Evolutionary conservation across 257 asterid genomes (phyloP), one percentile per base, ranked within the genome.

Genomic region (Linderniella brevidens): DNA sequence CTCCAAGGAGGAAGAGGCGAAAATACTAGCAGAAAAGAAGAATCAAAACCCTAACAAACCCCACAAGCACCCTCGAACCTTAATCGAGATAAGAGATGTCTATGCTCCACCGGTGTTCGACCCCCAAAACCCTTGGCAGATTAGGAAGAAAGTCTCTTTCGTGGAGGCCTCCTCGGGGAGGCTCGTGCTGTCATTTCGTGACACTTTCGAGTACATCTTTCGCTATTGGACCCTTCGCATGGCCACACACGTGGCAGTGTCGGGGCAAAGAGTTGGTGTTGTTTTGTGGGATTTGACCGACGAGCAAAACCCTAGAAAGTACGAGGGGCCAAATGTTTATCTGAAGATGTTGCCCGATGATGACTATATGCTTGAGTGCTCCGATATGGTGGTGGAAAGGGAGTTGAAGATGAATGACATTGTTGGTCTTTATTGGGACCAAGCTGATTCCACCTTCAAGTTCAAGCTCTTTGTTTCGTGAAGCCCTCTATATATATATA

Each of bases 211-310:
- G 41, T 60, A 69, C 37, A 35, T 80, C 17, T 58, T 80, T 3
- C 58, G 79, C 4, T 59, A 74, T 8, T 80, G 81, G 92, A 61
- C 49, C 17, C 37, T 71, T 14, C 35, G 44, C 44, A 56, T 57
- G 75, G 71, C 76, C 0, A 66, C 45, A 11, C 73, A 57, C 20
- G 32, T 66, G 0, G 72, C 71, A 19, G 7, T 60, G 5, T 35
- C 13, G 12, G 76, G 80, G 2, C 64, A 65, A 8, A 68, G 38
- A 50, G 59, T 66, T 8, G 29, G 41, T 0, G 75, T 73, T n/a
- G 38, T 45, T 1, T 8, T 78, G 41, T 78, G 90, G 80, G 93
- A 81, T 56, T 43, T 70, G 1, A 78, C 77, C 0, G 64, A 68
- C 8, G 64, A 53, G 4, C 60, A 35, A 4, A 37, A 40, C 9